Evolutionary conservation across 2,329 filamentous ascomycete species (phyloP).

Genomic region (Calonectria pauciramosa): DNA sequence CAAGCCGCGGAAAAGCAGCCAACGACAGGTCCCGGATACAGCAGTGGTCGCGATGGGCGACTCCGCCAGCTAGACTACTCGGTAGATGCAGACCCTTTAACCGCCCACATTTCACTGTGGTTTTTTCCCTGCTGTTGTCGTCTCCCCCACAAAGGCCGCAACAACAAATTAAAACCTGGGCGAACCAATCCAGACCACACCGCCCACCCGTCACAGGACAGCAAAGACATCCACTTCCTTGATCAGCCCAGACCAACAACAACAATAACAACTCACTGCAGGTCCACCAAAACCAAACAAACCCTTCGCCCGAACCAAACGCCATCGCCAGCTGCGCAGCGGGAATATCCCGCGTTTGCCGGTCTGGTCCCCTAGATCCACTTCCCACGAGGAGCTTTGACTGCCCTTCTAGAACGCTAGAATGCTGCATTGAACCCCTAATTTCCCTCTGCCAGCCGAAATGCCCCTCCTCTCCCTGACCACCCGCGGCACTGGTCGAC

Average conservation of each 20-base stretch:
- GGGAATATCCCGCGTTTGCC: constrained; percentile 20
- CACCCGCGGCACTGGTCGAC: background rate
- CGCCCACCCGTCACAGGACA: background rate
- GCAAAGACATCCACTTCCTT: background rate
- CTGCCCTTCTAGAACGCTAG: constrained; percentile 15
- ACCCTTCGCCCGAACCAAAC: background rate
- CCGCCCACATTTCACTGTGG: background rate
- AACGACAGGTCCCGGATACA: background rate
- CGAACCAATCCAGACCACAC: background rate
- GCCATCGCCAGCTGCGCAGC: background rate
- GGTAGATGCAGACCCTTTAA: constrained; percentile 3
- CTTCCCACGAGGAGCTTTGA: background rate
- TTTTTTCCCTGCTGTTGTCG: background rate
- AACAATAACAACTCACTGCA: background rate
- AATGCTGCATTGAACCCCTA: background rate
- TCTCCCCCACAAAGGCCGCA: background rate
- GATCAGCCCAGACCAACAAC: background rate
- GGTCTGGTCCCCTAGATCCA: constrained; percentile 5
- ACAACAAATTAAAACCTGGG: background rate
- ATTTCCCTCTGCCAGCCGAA: background rate
- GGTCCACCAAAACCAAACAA: background rate
- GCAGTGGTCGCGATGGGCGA: background rate
- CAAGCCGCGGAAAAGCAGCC: background rate
- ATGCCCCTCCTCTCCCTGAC: background rate
- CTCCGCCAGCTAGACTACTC: background rate